phyloP scores from a whole-genome alignment of 768 basidiomycete species.

The Lactarius sp. region DNA sequence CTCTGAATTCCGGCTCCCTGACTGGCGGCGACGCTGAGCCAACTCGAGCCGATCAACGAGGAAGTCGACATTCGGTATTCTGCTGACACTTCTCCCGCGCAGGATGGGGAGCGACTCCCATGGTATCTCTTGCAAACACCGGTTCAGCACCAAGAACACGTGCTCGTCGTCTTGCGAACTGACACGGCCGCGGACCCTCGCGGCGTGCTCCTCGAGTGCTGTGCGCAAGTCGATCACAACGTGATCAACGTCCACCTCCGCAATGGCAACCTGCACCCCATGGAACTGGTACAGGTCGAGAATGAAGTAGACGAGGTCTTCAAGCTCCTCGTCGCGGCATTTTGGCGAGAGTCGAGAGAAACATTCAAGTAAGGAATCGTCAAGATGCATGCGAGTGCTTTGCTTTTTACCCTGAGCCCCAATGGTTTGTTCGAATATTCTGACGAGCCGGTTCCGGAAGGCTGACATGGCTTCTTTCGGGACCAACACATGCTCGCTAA shows the following conservation, averaged over 20 bases:
- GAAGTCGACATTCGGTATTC: constrained; percentile 89
- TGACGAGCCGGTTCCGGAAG: constrained; percentile 67
- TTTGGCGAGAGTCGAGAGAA: constrained; percentile 79
- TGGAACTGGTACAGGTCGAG: constrained; percentile 93
- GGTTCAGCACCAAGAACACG: constrained; percentile 84
- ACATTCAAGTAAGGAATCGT: constrained; percentile 75
- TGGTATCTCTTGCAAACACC: constrained; percentile 81
- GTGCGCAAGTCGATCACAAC: constrained; percentile 80
- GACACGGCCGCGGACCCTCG: constrained; percentile 33
- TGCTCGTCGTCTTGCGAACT: constrained; percentile 52
- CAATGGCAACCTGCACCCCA: constrained; percentile 80
- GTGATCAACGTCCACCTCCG: constrained; percentile 89
- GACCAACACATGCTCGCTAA: constrained; percentile 43
- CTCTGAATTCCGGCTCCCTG: constrained; percentile 27
- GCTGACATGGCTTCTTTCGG: constrained; percentile 45
- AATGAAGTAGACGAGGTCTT: constrained; percentile 91
- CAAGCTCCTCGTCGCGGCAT: constrained; percentile 89
- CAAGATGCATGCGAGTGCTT: constrained; percentile 49
- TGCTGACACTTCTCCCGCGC: constrained; percentile 79
- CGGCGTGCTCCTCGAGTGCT: constrained; percentile 67
- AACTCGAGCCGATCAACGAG: constrained; percentile 75
- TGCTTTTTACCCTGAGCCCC: constrained; percentile 59
- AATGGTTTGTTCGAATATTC: constrained; percentile 63
- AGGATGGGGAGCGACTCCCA: constrained; percentile 94
- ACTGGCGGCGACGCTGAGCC: constrained; percentile 40